Evolutionary conservation across 805 yeast species (phyloP).

Genomic region (Myxozyma lipomycoides): DNA sequence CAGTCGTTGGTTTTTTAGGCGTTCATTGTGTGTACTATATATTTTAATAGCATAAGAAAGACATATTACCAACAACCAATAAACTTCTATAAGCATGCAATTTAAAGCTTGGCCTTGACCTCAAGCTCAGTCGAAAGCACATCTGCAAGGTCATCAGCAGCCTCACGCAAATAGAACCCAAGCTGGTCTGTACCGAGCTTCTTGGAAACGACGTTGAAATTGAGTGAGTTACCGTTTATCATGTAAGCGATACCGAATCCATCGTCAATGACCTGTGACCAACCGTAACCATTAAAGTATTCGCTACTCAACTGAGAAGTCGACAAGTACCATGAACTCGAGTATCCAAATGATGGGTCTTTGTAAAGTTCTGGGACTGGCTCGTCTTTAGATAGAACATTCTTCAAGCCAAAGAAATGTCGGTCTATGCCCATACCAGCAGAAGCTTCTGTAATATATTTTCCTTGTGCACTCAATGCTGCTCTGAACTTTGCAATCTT

Average conservation of each 20-base stretch:
- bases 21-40: neutral
- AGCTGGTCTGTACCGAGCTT: conserved; percentile 49
- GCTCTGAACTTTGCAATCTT: conserved; percentile 65
- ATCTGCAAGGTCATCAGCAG: conserved; percentile 77
- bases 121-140: conserved; percentile 44
- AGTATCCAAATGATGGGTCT: conserved; percentile 73
- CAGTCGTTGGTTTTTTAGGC: neutral
- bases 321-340: conserved; percentile 80
- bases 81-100: too few relatives aligned
- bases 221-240: conserved; percentile 79
- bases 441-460: conserved; percentile 70
- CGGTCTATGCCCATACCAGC: conserved; percentile 90
- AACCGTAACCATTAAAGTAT: conserved; percentile 87
- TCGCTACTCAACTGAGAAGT: conserved; percentile 87
- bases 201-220: conserved; percentile 77
- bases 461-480: conserved; percentile 71
- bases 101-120: conserved; percentile 38
- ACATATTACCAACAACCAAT: neutral
- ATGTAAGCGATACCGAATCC: conserved; percentile 94
- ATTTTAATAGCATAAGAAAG: neutral
- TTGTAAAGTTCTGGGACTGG: conserved; percentile 59
- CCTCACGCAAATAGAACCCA: conserved; percentile 64
- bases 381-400: conserved; percentile 58
- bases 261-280: conserved; percentile 89
- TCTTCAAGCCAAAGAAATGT: conserved; percentile 84